These are phyloP conservation scores for Citrus unshiu DNA, from an alignment of 345 rosid genomes.

Conservation along the genomic window DNA sequence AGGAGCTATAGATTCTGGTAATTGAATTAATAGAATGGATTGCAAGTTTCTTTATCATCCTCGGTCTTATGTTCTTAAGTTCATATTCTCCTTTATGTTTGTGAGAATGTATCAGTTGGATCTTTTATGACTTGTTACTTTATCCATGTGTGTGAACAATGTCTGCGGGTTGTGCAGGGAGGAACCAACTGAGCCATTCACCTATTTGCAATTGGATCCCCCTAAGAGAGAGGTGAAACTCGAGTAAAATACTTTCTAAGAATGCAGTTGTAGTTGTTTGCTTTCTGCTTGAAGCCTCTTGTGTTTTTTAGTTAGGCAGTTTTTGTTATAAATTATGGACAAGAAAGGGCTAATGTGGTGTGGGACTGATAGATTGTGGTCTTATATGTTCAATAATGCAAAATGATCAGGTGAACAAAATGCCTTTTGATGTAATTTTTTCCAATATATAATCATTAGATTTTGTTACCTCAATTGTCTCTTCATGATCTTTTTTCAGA, in stretches of 20 bases:
- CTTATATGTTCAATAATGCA: constrained; percentile 1
- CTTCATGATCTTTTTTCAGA: neutral
- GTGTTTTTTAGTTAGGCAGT: neutral
- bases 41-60: constrained; percentile 3
- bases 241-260: constrained; percentile 30
- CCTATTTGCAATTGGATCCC: constrained; percentile 76
- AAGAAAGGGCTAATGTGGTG: neutral
- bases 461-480: neutral
- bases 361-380: neutral
- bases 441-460: neutral
- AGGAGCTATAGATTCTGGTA: neutral
- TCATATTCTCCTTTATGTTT: neutral
- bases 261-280: neutral
- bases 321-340: neutral
- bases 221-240: constrained; percentile 68
- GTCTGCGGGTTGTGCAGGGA: constrained; percentile 51
- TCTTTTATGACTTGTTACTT: neutral
- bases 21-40: constrained; percentile 1
- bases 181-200: constrained; percentile 88
- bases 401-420: neutral
- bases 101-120: neutral
- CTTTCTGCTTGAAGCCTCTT: neutral
- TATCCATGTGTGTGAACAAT: neutral
- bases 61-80: neutral
- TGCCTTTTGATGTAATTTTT: neutral